A percentile compares a stretch with the other conserved stretches of the same genome.
Conservation (phyloP, 768 basidiomycete species). For the Multifurca ochricompacta region DNA sequence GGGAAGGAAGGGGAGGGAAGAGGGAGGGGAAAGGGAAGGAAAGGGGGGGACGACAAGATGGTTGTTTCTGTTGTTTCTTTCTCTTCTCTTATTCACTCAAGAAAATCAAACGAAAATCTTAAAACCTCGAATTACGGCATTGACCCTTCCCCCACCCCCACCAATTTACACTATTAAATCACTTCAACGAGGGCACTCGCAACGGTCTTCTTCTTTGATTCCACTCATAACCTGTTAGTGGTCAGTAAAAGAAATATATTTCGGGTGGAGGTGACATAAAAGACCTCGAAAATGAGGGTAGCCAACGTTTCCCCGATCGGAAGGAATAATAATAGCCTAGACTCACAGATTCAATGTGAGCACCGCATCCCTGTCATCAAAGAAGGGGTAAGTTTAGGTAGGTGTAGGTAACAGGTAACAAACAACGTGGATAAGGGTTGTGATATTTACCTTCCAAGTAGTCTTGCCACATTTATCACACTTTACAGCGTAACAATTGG, state of each 20-base stretch:
- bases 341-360: slow-evolving; percentile 20
- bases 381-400: background rate
- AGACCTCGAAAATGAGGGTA: background rate
- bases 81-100: too few relatives aligned
- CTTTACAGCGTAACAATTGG: slow-evolving; percentile 22
- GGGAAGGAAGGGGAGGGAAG: background rate
- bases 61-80: too few relatives aligned
- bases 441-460: slow-evolving; percentile 25
- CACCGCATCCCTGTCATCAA: slow-evolving; percentile 20
- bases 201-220: slow-evolving; percentile 44
- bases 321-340: background rate
- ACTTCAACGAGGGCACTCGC: slow-evolving; percentile 31
- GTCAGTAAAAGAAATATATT: background rate
- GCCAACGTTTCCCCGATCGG: background rate
- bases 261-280: slow-evolving; percentile 14
- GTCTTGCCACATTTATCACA: slow-evolving; percentile 27
- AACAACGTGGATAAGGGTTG: too few relatives aligned
- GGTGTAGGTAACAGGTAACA: too few relatives aligned
- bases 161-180: too few relatives aligned
- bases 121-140: slow-evolving; percentile 7
- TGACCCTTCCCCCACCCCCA: too few relatives aligned
- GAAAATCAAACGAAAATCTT: too few relatives aligned
- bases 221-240: slow-evolving; percentile 38
- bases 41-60: too few relatives aligned
- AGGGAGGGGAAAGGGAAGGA: too few relatives aligned